Evolutionary conservation across 768 basidiomycete genomes (phyloP).

Genomic region (Termitomyces sp.): DNA sequence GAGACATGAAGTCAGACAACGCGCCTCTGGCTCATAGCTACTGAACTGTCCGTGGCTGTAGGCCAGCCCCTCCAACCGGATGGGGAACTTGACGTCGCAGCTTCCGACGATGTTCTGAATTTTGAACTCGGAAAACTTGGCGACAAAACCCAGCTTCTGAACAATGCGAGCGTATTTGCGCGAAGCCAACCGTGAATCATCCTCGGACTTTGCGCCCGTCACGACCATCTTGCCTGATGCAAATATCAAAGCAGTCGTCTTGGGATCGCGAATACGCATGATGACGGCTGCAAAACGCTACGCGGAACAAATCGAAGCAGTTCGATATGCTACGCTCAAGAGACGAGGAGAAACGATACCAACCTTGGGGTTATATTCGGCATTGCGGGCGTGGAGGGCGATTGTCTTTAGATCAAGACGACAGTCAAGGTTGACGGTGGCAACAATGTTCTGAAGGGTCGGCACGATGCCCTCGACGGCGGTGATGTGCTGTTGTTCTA

Average conservation of each 20-base stretch:
- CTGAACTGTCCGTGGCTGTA: conserved; percentile 98
- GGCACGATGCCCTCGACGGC: conserved; percentile 98
- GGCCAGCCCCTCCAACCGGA: conserved; percentile 93
- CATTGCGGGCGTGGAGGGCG: conserved; percentile 94
- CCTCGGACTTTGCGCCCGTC: conserved; percentile 98
- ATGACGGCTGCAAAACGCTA: conserved; percentile 99
- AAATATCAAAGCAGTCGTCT: conserved; percentile 99
- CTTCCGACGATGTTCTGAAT: conserved; percentile 99
- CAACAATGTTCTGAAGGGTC: conserved; percentile 99
- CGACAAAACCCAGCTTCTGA: conserved; percentile 98
- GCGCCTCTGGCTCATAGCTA: conserved; percentile 94
- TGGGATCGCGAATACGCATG: conserved; percentile 99
- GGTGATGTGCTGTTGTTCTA: conserved; percentile 92
- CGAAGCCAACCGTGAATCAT: conserved; percentile 93
- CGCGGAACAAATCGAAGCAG: conserved; percentile 52
- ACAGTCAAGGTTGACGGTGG: conserved; percentile 97
- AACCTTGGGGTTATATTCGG: conserved; percentile 99
- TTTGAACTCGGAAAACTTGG: conserved; percentile 99
- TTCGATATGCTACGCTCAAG: conserved; percentile 49
- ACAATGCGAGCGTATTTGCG: conserved; percentile 99
- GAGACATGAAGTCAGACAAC: conserved; percentile 17
- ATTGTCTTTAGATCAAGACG: conserved; percentile 97
- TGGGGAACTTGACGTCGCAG: conserved; percentile 99
- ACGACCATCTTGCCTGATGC: conserved; percentile 99
- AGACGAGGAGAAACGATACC: conserved; percentile 42